Conservation (phyloP, 169 alveolate species). For the Plasmodium adleri region DNA sequence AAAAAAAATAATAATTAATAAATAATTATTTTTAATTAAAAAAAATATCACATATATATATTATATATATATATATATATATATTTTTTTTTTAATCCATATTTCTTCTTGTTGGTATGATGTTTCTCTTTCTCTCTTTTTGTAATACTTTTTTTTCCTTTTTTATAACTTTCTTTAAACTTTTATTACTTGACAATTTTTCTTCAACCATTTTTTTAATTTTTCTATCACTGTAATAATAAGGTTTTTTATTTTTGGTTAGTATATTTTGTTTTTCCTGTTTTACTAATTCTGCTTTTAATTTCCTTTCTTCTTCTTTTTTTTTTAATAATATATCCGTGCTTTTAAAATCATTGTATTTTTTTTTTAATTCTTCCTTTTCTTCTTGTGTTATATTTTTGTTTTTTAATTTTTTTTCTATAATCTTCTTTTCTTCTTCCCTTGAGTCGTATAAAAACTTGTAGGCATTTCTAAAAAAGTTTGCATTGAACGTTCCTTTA, state of each 20-base stretch:
- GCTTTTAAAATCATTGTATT: conserved; percentile 28
- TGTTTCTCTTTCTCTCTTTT: conserved; percentile 35
- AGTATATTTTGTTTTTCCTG: conserved; percentile 49
- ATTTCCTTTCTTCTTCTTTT: conserved; percentile 61
- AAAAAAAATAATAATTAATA: too few species aligned
- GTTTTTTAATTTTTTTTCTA: conserved; percentile 40
- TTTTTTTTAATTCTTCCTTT: conserved; percentile 36
- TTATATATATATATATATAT: too few species aligned
- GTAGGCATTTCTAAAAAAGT: conserved; percentile 53
- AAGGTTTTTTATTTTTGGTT: conserved; percentile 45
- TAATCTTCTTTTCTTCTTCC: conserved; percentile 43
- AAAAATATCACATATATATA: too few species aligned
- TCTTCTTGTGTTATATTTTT: conserved; percentile 41
- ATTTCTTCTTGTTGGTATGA: conserved; percentile 41
- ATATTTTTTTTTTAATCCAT: neutral
- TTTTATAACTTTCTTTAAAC: conserved; percentile 37
- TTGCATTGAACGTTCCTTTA: conserved; percentile 50
- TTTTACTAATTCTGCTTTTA: conserved; percentile 29
- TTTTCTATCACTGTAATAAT: conserved; percentile 51
- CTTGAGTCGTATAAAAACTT: conserved; percentile 47
- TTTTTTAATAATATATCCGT: conserved; percentile 25
- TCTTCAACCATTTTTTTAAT: conserved; percentile 57
- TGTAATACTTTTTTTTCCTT: conserved; percentile 53
- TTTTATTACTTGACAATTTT: conserved; percentile 11
- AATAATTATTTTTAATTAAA: too few species aligned